Evolutionary conservation across 768 basidiomycete genomes (phyloP).

Genomic region (Auriscalpium orientale): DNA sequence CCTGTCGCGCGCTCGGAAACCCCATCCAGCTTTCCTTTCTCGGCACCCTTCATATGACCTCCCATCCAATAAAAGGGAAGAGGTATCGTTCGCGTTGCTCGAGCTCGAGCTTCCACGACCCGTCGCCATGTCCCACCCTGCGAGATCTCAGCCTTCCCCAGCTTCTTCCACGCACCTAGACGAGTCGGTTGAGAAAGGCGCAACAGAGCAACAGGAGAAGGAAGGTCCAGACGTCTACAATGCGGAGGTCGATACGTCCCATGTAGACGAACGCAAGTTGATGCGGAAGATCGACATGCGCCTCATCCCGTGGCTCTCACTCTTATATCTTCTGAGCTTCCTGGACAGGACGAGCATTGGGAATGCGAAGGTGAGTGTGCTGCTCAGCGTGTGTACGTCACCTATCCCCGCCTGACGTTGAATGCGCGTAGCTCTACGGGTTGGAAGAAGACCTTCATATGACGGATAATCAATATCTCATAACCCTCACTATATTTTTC

Average conservation of each 20-base stretch:
- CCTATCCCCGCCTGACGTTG: neutral
- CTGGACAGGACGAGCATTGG: slow-evolving; percentile 51
- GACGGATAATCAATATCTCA: slow-evolving; percentile 56
- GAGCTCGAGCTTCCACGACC: too few relatives aligned
- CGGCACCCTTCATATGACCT: too few relatives aligned
- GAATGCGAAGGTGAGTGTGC: slow-evolving; percentile 31
- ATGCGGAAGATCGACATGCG: slow-evolving; percentile 62
- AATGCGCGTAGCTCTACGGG: slow-evolving; percentile 45
- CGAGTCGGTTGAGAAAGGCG: too few relatives aligned
- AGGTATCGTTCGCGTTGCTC: too few relatives aligned
- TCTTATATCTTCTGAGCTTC: slow-evolving; percentile 73
- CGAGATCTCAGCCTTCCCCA: too few relatives aligned
- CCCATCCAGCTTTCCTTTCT: too few relatives aligned
- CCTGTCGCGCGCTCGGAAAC: too few relatives aligned
- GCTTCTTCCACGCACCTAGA: too few relatives aligned
- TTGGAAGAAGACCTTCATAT: slow-evolving; percentile 53
- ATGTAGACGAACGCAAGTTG: slow-evolving; percentile 60
- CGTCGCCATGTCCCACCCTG: too few relatives aligned
- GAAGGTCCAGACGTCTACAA: slow-evolving; percentile 21
- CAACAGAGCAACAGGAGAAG: too few relatives aligned
- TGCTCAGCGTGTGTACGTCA: too few relatives aligned
- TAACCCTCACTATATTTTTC: slow-evolving; percentile 50
- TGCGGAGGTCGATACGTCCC: slow-evolving; percentile 48
- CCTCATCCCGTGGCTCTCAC: slow-evolving; percentile 65
- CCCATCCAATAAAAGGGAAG: too few relatives aligned